phyloP scores from a whole-genome alignment of 2,329 filamentous ascomycete species.

The Trichoderma sp. region DNA sequence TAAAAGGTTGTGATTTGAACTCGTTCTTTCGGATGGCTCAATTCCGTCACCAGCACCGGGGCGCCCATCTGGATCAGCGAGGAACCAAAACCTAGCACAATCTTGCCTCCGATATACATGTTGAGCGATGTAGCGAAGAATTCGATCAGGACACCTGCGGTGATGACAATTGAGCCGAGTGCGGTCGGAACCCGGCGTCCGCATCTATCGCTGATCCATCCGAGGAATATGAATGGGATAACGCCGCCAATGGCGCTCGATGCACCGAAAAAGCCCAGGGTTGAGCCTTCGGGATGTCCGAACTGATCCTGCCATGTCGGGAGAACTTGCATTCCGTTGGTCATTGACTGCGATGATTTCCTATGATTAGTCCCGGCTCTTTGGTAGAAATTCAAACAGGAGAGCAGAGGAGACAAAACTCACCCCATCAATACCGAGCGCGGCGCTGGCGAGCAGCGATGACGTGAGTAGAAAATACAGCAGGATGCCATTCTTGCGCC shows the following conservation, averaged over 20 bases:
- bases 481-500: slow-evolving; percentile 44
- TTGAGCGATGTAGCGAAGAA: slow-evolving; percentile 38
- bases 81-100: slow-evolving; percentile 40
- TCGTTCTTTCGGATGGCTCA: slow-evolving; percentile 45
- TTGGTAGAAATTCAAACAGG: neutral
- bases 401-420: slow-evolving; percentile 22
- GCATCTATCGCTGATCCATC: slow-evolving; percentile 39
- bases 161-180: slow-evolving; percentile 42
- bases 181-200: slow-evolving; percentile 40
- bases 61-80: slow-evolving; percentile 45
- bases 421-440: slow-evolving; percentile 45
- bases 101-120: slow-evolving; percentile 43
- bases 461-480: slow-evolving; percentile 47
- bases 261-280: slow-evolving; percentile 42
- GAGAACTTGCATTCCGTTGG: slow-evolving; percentile 43
- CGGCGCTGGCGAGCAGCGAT: slow-evolving; percentile 44
- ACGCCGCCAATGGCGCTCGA: slow-evolving; percentile 44
- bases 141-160: slow-evolving; percentile 39
- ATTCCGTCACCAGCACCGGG: slow-evolving; percentile 45
- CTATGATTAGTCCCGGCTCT: neutral
- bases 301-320: slow-evolving; percentile 41
- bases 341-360: slow-evolving; percentile 37
- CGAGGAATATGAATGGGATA: slow-evolving; percentile 38
- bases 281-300: slow-evolving; percentile 40
- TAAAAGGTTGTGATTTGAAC: slow-evolving; percentile 41